Evolutionary conservation across 73 alveolate genomes (phyloP), one percentile per base, ranked within the genome.

Genomic region (Paramecium pentaurelia): DNA sequence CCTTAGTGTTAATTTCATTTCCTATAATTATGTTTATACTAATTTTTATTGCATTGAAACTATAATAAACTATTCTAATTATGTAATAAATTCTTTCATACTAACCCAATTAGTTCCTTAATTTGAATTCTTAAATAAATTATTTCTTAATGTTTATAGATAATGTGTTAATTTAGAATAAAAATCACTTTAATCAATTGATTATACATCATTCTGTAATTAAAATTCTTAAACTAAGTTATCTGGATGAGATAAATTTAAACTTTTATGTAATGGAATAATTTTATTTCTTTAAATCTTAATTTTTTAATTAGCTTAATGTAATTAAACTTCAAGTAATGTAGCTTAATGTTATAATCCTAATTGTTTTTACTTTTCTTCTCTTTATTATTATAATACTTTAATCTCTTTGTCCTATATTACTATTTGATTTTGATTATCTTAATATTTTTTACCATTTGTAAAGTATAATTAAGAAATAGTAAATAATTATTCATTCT

Each of bases 301-400:
- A 22, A 80, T 45, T 36, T 80, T 80, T 47, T 80, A 47, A 49
- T 80, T 80, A 8, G 91, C 45, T 80, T 80, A 80, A 80, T 80
- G 91, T 20, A 80, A 28, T 47, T 80, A 47, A 2, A 80, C 91
- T 80, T 80, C 91, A 0, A 80, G 38, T 16, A 80, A 45, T 2
- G 91, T 44, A 28, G 58, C 75, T 27, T 80, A 80, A 80, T 80
- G 91, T 40, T 44, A 80, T 25, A 28, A 45, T 18, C 75, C 34
- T 27, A 44, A 42, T 80, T 80, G 49, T 27, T 44, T 10, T 14
- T 80, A 77, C 94, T 25, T 71, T 86, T 40, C 93, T 94, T 60
- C 97, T 94, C 95, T 95, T 92, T 70, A 93, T 97, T 42, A 54
- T 71, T 27, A 93, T 95, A 71, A 91, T 96, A 75, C 54, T 86